These are phyloP conservation scores for Tremellales sp. DNA, from an alignment of 1,284 basidiomycete genomes.

Conservation along the genomic window DNA sequence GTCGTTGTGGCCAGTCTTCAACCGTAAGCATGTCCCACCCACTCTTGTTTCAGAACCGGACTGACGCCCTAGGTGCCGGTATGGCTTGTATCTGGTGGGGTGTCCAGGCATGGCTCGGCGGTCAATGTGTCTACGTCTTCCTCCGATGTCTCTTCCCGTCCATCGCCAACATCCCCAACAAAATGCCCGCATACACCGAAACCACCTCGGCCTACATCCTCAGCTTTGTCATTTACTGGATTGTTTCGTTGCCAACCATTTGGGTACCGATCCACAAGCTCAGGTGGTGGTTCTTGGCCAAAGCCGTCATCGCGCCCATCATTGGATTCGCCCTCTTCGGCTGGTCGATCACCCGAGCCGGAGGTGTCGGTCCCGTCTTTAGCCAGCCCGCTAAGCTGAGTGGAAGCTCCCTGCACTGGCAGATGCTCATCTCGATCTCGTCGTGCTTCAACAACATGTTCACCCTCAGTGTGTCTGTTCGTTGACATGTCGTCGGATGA, in stretches of 20 bases:
- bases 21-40: slow-evolving; percentile 52
- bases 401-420: slow-evolving; percentile 70
- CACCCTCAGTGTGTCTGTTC: slow-evolving; percentile 61
- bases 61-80: slow-evolving; percentile 20
- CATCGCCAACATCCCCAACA: slow-evolving; percentile 65
- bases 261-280: slow-evolving; percentile 78
- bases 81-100: slow-evolving; percentile 66
- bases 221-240: slow-evolving; percentile 82
- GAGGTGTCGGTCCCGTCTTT: slow-evolving; percentile 75
- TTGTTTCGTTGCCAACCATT: slow-evolving; percentile 71
- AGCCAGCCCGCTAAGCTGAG: slow-evolving; percentile 62
- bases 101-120: slow-evolving; percentile 75
- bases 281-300: slow-evolving; percentile 74
- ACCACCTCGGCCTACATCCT: slow-evolving; percentile 49
- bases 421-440: slow-evolving; percentile 72
- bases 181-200: slow-evolving; percentile 60
- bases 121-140: slow-evolving; percentile 62
- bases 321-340: slow-evolving; percentile 74
- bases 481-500: slow-evolving; percentile 5
- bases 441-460: slow-evolving; percentile 76
- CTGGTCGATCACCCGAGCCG: slow-evolving; percentile 74
- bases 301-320: slow-evolving; percentile 62
- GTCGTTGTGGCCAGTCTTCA: slow-evolving; percentile 75
- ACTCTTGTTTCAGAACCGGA: slow-evolving; percentile 8
- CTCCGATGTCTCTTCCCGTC: slow-evolving; percentile 66